A percentile compares a stretch with the other conserved stretches of the same genome.
These are phyloP conservation scores for Jacaranda copaia DNA, from an alignment of 257 asterid species.

Conservation along the genomic window DNA sequence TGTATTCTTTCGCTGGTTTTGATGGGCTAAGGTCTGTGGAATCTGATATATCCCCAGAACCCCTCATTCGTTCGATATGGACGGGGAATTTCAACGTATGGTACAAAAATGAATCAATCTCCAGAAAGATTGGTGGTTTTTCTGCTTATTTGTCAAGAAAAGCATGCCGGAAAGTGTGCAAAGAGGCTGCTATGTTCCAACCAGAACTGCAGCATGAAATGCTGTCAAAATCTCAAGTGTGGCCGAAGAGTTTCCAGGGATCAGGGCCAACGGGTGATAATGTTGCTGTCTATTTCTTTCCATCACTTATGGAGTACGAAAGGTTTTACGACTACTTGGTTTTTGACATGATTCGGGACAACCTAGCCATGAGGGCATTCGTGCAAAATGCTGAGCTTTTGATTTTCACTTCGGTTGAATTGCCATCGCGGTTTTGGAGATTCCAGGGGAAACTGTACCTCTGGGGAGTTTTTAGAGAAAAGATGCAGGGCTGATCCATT, in stretches of 20 bases:
- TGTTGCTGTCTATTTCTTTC: conserved; percentile 44
- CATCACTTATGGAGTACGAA: conserved; percentile 22
- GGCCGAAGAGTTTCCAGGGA: conserved; percentile 42
- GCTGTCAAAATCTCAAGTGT: conserved; percentile 29
- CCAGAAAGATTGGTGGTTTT: not conserved
- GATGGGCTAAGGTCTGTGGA: too few relatives aligned
- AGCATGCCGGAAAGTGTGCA: conserved; percentile 26
- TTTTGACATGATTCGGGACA: conserved; percentile 40
- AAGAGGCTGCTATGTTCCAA: not conserved
- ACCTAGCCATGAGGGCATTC: conserved; percentile 38
- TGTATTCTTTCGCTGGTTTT: too few relatives aligned
- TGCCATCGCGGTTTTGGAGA: conserved; percentile 32
- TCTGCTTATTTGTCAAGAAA: conserved; percentile 43
- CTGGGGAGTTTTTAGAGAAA: conserved; percentile 44
- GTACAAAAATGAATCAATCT: not conserved
- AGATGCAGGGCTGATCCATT: not conserved
- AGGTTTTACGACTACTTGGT: conserved; percentile 33
- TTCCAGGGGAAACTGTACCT: conserved; percentile 40
- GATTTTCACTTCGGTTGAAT: conserved; percentile 41
- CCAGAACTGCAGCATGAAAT: conserved; percentile 15
- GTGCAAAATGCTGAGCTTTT: conserved; percentile 33
- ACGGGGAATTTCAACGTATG: conserved; percentile 30
- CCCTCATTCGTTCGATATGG: conserved; percentile 29
- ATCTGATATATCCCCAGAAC: not conserved
- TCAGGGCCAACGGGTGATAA: conserved; percentile 36